Percentiles rank a stretch among this genome's conserved stretches.
Conservation (phyloP, 306 rosid genomes). For the Pyrus bretschneideri region DNA sequence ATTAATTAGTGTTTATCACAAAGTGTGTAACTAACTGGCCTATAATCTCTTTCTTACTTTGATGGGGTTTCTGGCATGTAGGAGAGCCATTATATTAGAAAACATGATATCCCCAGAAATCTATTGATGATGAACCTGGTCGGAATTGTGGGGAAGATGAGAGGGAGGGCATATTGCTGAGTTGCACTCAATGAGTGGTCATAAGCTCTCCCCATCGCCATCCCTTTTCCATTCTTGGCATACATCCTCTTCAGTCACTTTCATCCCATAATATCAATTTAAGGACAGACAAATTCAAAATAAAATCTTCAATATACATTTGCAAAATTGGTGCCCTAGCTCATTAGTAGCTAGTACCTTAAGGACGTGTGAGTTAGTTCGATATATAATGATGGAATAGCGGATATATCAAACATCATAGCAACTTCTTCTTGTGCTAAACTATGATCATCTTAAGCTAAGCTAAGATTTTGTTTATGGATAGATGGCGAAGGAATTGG, state of each 20-base stretch:
- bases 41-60: background rate
- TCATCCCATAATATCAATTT: background rate
- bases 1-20: background rate
- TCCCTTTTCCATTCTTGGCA: background rate
- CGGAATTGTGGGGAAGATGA: constrained; percentile 9
- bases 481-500: background rate
- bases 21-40: background rate
- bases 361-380: background rate
- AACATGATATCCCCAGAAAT: background rate
- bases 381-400: background rate
- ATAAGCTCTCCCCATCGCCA: background rate
- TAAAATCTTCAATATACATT: background rate
- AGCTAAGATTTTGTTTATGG: background rate
- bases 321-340: background rate
- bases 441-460: background rate
- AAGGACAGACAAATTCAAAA: background rate
- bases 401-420: background rate
- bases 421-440: background rate
- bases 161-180: background rate
- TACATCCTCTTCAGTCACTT: background rate
- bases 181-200: background rate
- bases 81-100: background rate
- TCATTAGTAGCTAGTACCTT: background rate
- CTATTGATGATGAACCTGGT: constrained; percentile 17
- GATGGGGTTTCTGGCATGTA: background rate